Percentiles rank a stretch among this genome's conserved stretches.
phyloP scores from a whole-genome alignment of 1,284 basidiomycete species.

The Ganoderma resinaceum region DNA sequence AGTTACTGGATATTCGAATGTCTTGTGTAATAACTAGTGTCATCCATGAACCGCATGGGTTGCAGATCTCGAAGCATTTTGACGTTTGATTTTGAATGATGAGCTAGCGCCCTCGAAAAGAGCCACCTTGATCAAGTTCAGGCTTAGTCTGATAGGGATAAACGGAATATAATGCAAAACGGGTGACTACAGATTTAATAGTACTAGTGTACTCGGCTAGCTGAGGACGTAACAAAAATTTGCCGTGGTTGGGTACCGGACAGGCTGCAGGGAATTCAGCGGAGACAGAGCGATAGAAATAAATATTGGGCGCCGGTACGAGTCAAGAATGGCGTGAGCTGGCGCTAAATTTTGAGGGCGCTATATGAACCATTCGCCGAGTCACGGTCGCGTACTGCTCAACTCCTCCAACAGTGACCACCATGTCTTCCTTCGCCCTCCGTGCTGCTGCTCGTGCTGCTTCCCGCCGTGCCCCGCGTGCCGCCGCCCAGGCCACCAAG shows the following conservation, averaged over 20 bases:
- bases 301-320: slow-evolving; percentile 1
- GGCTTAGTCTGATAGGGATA: too few relatives aligned
- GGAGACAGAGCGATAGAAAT: neutral
- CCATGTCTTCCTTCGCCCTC: slow-evolving; percentile 67
- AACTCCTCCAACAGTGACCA: slow-evolving; percentile 34
- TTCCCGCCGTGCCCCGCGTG: slow-evolving; percentile 62
- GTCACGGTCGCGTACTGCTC: slow-evolving; percentile 18
- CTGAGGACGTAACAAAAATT: neutral
- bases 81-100: slow-evolving; percentile 2
- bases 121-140: neutral
- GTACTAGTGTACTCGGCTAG: neutral
- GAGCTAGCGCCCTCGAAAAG: neutral
- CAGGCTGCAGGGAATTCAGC: neutral
- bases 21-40: neutral
- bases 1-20: too few relatives aligned
- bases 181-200: neutral
- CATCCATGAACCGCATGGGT: neutral
- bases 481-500: slow-evolving; percentile 52
- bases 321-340: slow-evolving; percentile 22
- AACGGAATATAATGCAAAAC: too few relatives aligned
- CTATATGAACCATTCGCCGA: slow-evolving; percentile 23
- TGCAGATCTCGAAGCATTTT: neutral
- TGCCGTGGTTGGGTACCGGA: neutral
- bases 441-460: slow-evolving; percentile 71
- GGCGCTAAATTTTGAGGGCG: slow-evolving; percentile 23